Base-by-base conservation (phyloP, 2,329 filamentous ascomycete species). In the Cercospora nicotianae region DNA sequence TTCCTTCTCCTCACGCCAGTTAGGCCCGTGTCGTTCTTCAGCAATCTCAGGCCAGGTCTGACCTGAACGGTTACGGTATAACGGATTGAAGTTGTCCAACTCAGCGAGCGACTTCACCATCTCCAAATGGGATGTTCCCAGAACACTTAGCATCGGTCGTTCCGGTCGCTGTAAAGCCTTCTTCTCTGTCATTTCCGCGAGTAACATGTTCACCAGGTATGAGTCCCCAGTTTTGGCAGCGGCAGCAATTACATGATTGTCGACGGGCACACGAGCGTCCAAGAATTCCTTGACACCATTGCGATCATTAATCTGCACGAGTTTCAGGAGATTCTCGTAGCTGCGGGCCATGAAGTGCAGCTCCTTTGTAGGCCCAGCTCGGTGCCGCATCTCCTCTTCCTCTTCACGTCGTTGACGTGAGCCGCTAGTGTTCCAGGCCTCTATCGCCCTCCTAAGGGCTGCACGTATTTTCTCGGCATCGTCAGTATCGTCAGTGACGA, bases 121-220 rank as follows among this genome's bases (percentile, higher is more conserved):
- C 72, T 92, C 91, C 60, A 95, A 86, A 74, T 97, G 95, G 4
- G 87, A 88, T 73, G 94, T 91, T 16, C 95, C 94, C 72, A 99
- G 97, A 1, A 95, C 94, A 67, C 94, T 93, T 42, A 97, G 86
- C 84, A 99, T 96, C 1, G 95, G 95, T 0, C 94, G 98, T 62
- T 94, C 91, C 75, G 91, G 90, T 66, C 95, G 93, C 51, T 85
- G 81, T 67, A 87, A 83, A 31, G 85, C 84, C 67, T 82, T 82
- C 59, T 58, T 93, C 80, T 12, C 91, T 87, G 6, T 86, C 83
- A 33, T 82, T 67, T 84, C 81, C 16, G 82, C 84, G 66, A 87
- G 79, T 36, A 87, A 78, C 69, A 97, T 86, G 75, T 94, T 92
- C 69, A 97, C 88, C 26, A 96, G 91, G 66, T 94, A 88, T 73